Evolutionary conservation across 78 protist genomes (phyloP).

Genomic region (Dictyostelium brefeldianum): DNA sequence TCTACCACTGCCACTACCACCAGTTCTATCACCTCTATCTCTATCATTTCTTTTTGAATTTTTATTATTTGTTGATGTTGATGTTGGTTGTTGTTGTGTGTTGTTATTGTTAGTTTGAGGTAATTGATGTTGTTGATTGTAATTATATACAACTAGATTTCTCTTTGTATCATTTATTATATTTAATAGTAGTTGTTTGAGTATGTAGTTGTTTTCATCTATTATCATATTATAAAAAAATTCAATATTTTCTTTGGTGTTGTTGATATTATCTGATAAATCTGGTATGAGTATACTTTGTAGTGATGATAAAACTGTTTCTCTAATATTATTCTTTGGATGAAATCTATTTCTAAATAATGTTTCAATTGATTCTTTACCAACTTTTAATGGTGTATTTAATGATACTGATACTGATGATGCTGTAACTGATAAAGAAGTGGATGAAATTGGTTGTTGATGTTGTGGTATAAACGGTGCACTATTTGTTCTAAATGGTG

Average conservation of each 20-base stretch:
- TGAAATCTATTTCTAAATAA: slow-evolving; percentile 60
- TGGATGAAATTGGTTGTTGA: neutral
- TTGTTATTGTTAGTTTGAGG: neutral
- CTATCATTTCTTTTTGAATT: neutral
- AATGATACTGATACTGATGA: neutral
- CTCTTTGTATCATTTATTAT: slow-evolving; percentile 12
- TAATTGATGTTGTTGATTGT: slow-evolving; percentile 1
- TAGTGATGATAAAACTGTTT: slow-evolving; percentile 44
- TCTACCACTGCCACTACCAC: neutral
- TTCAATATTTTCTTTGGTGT: neutral
- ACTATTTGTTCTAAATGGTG: neutral
- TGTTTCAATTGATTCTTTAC: slow-evolving; percentile 25
- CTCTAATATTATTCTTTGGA: slow-evolving; percentile 71
- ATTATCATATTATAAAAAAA: slow-evolving; percentile 3
- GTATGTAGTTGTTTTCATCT: slow-evolving; percentile 4
- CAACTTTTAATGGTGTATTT: slow-evolving; percentile 18
- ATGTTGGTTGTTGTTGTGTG: neutral
- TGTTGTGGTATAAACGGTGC: neutral
- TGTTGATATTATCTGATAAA: slow-evolving; percentile 1
- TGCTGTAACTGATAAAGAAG: neutral
- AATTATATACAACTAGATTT: slow-evolving; percentile 23
- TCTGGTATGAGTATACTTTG: slow-evolving; percentile 9
- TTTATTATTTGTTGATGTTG: neutral
- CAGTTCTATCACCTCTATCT: neutral
- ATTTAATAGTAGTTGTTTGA: neutral